Evolutionary conservation across 805 yeast genomes (phyloP).

Genomic region (Monosporozyma siamensis): DNA sequence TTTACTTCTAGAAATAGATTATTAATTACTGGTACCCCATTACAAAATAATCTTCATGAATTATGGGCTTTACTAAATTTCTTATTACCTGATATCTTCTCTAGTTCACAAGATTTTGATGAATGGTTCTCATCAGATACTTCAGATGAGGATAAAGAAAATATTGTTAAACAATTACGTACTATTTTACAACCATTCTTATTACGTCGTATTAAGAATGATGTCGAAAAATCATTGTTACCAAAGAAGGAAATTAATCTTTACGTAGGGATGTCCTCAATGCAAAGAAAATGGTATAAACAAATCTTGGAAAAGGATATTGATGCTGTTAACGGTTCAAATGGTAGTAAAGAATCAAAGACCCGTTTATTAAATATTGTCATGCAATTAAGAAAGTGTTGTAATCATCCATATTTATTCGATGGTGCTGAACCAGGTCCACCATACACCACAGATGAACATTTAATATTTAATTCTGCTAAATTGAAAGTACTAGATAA

Average conservation of each 20-base stretch:
- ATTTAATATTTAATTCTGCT: conserved; percentile 61
- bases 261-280: conserved; percentile 65
- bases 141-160: conserved; percentile 36
- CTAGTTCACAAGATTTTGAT: conserved; percentile 67
- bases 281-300: conserved; percentile 75
- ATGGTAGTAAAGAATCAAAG: conserved; percentile 64
- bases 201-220: conserved; percentile 66
- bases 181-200: conserved; percentile 69
- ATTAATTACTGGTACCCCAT: conserved; percentile 74
- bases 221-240: conserved; percentile 65
- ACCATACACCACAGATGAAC: conserved; percentile 79
- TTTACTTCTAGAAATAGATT: conserved; percentile 62
- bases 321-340: conserved; percentile 75
- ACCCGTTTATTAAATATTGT: conserved; percentile 70
- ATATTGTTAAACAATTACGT: conserved; percentile 58
- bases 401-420: conserved; percentile 76
- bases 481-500: conserved; percentile 66
- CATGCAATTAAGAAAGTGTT: conserved; percentile 78
- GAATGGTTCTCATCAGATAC: conserved; percentile 53
- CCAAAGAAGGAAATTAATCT: conserved; percentile 70
- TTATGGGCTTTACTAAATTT: conserved; percentile 75
- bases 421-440: conserved; percentile 91
- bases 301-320: conserved; percentile 69
- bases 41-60: conserved; percentile 72
- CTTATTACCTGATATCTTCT: conserved; percentile 68